These are phyloP conservation scores for Ophiocordyceps camponoti-rufipedis DNA, from an alignment of 2,329 filamentous ascomycete species.

Conservation along the genomic window DNA sequence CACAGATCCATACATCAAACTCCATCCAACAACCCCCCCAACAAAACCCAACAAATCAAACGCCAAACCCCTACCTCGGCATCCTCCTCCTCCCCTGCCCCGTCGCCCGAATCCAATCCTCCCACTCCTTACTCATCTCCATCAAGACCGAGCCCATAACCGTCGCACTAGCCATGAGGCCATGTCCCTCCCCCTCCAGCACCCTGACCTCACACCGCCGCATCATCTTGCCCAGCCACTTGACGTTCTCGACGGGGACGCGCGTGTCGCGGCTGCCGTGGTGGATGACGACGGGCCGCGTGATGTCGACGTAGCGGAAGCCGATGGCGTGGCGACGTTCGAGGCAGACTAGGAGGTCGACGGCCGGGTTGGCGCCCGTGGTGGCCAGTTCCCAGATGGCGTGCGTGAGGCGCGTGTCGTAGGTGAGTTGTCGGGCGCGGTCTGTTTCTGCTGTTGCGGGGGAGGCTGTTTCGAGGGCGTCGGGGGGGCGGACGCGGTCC, in stretches of 20 bases:
- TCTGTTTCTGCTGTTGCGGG: conserved; percentile 48
- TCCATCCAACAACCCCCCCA: too few relatives aligned
- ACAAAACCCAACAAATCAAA: too few relatives aligned
- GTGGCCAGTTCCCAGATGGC: conserved; percentile 91
- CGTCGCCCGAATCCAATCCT: conserved; percentile 57
- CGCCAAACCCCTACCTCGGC: too few relatives aligned
- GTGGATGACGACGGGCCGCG: conserved; percentile 76
- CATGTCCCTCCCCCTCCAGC: conserved; percentile 81
- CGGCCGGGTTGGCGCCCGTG: conserved; percentile 78
- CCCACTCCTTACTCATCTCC: conserved; percentile 90
- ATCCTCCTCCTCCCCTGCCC: conserved; percentile 2
- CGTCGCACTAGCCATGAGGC: conserved; percentile 80
- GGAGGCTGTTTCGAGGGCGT: conserved; percentile 17
- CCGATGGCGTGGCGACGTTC: conserved; percentile 84
- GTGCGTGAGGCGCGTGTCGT: conserved; percentile 74
- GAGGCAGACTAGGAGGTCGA: conserved; percentile 81
- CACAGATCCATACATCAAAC: too few relatives aligned
- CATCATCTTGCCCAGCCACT: conserved; percentile 92
- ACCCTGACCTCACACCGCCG: conserved; percentile 79
- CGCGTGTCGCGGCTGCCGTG: conserved; percentile 81
- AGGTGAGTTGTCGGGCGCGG: conserved; percentile 54
- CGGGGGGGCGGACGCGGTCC: conserved; percentile 23
- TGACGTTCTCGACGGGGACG: conserved; percentile 86
- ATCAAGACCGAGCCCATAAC: conserved; percentile 93
- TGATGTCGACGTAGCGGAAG: conserved; percentile 94